Base-by-base conservation (phyloP, 345 rosid species). In the Moringa oleifera region DNA sequence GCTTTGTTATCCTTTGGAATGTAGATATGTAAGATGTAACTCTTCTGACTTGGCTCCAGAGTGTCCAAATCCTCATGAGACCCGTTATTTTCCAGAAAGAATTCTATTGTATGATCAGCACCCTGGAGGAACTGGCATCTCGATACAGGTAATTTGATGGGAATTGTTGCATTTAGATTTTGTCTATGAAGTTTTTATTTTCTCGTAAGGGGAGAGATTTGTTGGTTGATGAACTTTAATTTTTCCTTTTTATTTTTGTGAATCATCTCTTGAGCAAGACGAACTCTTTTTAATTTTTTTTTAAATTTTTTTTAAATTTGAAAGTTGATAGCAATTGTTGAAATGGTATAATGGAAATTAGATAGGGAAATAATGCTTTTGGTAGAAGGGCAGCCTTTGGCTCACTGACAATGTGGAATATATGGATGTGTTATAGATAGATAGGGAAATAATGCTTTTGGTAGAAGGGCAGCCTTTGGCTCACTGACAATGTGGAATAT, bases 71-170 rank as follows among this genome's bases (percentile, higher is more conserved):
- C 89, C 85, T 16, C 71, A 67, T 58, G 97, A 86, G 57, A 21
- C 71, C 31, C 77, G 87, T 24, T 85, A 73, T 73, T 81, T 64
- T 51, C 85, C 88, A 12, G 78, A 72, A 68, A 87, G 98, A 64
- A 90, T 93, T 66, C 89, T 90, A 49, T 65, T 93, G 64, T 90
- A 93, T 61, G 98, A 93, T 68, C 84, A 80, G 74, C 94, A 86
- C 83, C 96, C 83, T 25, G 97, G 97, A 70, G 98, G 96, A 68
- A 88, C 96, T 57, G 97, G 97, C 66, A 81, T 93, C 73, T 78
- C 91, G 55, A 71, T 68, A 69, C 89, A 92, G 89, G 98, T 85
- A 62, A 68, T 63, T 12, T 41, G 23, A 46, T 55, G 18, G 54
- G 57, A 67, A 55, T 36, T 51, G 23, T 53, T 58, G 28, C 55